These are phyloP conservation scores for Eimeria acervulina DNA, from an alignment of 169 alveolate genomes.

Conservation along the genomic window DNA sequence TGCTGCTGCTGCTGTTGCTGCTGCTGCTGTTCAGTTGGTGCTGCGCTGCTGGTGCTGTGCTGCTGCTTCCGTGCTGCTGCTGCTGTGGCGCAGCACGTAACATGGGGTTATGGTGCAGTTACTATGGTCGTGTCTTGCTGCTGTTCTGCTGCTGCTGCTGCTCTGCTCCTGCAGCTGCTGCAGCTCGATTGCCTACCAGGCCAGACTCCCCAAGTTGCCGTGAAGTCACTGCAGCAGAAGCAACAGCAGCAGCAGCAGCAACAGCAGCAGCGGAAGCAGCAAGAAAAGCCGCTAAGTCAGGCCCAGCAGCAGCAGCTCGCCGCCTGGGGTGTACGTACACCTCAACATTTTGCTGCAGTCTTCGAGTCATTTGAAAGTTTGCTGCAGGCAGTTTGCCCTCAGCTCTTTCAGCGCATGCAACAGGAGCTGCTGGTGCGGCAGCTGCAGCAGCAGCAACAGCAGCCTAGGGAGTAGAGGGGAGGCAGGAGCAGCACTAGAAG, in stretches of 20 bases:
- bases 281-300: not conserved
- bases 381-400: constrained; percentile 50
- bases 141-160: constrained; percentile 10
- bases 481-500: no score
- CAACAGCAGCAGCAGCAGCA: constrained; percentile 35
- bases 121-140: not conserved
- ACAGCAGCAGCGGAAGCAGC: not conserved
- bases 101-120: not conserved
- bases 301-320: constrained; percentile 3
- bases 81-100: not conserved
- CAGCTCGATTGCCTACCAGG: constrained; percentile 9
- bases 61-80: not conserved
- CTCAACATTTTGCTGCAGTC: not conserved
- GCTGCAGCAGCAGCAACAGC: not conserved
- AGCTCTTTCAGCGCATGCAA: constrained; percentile 11
- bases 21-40: not conserved
- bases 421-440: constrained; percentile 7
- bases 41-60: not conserved
- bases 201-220: constrained; percentile 12
- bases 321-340: constrained; percentile 21
- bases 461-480: not conserved
- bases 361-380: constrained; percentile 8
- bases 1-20: constrained; percentile 15
- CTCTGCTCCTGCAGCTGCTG: constrained; percentile 40
- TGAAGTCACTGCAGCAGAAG: not conserved